Evolutionary conservation across 345 rosid species (phyloP).

Genomic region (Mercurialis annua): DNA sequence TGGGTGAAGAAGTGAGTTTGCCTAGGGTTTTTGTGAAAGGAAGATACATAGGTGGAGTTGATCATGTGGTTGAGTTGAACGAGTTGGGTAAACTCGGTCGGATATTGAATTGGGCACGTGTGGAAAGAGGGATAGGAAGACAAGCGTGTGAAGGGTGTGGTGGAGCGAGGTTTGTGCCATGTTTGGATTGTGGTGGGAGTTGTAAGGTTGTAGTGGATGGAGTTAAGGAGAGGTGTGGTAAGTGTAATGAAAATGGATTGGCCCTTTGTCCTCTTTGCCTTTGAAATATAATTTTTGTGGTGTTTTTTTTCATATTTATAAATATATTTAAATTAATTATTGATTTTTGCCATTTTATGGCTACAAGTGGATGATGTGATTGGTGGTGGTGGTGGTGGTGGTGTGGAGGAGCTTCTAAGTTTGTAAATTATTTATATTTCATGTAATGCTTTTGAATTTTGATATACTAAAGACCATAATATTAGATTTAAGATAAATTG

Average conservation of each 20-base stretch:
- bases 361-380: neutral
- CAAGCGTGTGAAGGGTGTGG: constrained; percentile 85
- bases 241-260: constrained; percentile 87
- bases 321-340: neutral
- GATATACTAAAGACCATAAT: too few species aligned
- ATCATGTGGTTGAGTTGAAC: constrained; percentile 60
- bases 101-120: constrained; percentile 58
- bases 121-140: constrained; percentile 65
- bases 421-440: neutral
- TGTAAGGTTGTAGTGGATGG: constrained; percentile 60
- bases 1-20: constrained; percentile 50
- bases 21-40: constrained; percentile 88
- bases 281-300: neutral
- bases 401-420: neutral
- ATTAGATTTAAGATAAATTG: neutral
- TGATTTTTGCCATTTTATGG: neutral
- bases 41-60: constrained; percentile 75
- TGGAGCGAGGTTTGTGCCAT: constrained; percentile 81
- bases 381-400: neutral
- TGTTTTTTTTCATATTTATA: neutral
- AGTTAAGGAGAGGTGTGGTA: constrained; percentile 52
- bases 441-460: neutral
- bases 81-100: constrained; percentile 67
- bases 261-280: constrained; percentile 70
- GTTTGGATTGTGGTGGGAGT: constrained; percentile 85